Evolutionary conservation across 2,329 filamentous ascomycete species (phyloP), one percentile per base, ranked within the genome.

Genomic region (Chaetomium olivaceum): DNA sequence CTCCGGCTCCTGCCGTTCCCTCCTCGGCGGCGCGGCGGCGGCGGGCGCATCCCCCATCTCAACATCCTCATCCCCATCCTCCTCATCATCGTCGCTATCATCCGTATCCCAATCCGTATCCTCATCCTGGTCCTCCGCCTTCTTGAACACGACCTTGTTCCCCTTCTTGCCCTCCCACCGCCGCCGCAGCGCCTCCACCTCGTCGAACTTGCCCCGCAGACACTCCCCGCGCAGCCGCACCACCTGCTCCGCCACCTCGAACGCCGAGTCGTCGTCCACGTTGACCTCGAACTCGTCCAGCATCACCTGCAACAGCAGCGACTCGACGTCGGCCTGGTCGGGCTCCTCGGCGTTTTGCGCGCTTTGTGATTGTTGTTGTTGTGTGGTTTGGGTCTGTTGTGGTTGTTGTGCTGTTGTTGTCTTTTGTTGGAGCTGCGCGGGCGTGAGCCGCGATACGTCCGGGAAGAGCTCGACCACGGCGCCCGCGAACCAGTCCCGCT

Each of bases 401-500:
- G 67, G 58, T 74, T 56, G 68, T 70, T 50, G 71, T 69, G 69
- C 55, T 73, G 71, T 67, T 63, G 67, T 51, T 60, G 62, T 63
- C 46, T 58, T 61, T 33, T 68, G 66, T 61, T 54, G 69, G 60
- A 63, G 69, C 69, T 11, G 75, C 70, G 62, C 70, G 68, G 66
- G 80, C 77, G 72, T 58, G 31, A 77, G 68, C 65, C 76, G 75
- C 64, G 80, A 79, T 70, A 97, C 87, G 70, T 93, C 85, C 25
- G 82, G 81, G 72, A 97, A 90, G 68, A 97, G 87, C 29, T 97
- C 92, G 66, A 89, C 90, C 61, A 98, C 84, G 52, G 91, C 91
- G 69, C 93, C 93, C 60, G 91, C 94, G 74, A 99, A 91, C 94
- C 93, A 98, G 83, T 97, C 94, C 74, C 94, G 91, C 82, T 98